A percentile compares a stretch with the other conserved stretches of the same genome.
phyloP scores from a whole-genome alignment of 768 basidiomycete genomes.

The Candolleomyces eurysporus region DNA sequence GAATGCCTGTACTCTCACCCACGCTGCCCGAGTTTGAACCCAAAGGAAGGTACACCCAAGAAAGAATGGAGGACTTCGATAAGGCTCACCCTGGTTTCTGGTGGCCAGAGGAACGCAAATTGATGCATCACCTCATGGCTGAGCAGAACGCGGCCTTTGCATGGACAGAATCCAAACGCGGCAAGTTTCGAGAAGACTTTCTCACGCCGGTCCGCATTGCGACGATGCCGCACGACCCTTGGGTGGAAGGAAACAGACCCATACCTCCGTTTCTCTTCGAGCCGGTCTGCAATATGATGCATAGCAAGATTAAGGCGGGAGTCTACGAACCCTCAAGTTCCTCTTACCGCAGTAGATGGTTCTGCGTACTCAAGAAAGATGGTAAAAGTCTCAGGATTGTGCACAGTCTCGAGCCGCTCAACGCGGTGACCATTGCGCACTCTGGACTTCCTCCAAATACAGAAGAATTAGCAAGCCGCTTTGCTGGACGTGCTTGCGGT shows the following conservation, averaged over 20 bases:
- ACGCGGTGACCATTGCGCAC: slow-evolving; percentile 34
- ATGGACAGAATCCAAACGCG: slow-evolving; percentile 15
- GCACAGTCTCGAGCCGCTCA: slow-evolving; percentile 37
- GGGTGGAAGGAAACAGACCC: slow-evolving; percentile 30
- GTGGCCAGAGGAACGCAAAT: too few relatives aligned
- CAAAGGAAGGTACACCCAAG: too few relatives aligned
- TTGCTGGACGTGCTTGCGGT: too few relatives aligned
- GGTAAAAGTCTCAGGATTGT: slow-evolving; percentile 29
- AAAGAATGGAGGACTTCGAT: too few relatives aligned
- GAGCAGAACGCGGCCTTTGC: too few relatives aligned
- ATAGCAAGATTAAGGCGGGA: slow-evolving; percentile 31
- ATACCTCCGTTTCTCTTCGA: slow-evolving; percentile 32
- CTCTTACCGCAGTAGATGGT: slow-evolving; percentile 36
- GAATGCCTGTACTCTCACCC: too few relatives aligned
- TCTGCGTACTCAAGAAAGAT: slow-evolving; percentile 36
- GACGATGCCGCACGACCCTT: slow-evolving; percentile 32
- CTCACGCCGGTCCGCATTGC: slow-evolving; percentile 29
- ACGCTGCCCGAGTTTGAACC: too few relatives aligned
- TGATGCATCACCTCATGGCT: too few relatives aligned
- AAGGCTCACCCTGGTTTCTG: too few relatives aligned
- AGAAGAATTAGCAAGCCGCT: too few relatives aligned
- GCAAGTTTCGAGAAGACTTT: slow-evolving; percentile 13
- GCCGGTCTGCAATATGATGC: slow-evolving; percentile 27
- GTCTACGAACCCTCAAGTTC: slow-evolving; percentile 35
- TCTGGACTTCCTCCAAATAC: too few relatives aligned